These are phyloP conservation scores for Striga hermonthica DNA, from an alignment of 305 asterid genomes.

Conservation along the genomic window DNA sequence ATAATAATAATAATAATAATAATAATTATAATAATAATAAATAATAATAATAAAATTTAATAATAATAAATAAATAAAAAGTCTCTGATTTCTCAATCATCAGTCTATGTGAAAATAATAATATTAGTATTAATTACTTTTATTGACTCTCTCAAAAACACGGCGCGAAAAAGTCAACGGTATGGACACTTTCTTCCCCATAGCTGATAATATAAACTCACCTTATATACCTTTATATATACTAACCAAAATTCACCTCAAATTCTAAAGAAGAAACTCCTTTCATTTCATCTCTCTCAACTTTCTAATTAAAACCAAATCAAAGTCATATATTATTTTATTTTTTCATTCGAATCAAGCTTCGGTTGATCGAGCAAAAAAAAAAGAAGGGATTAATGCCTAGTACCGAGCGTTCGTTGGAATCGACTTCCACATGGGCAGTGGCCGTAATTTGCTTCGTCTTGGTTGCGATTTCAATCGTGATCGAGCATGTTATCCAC, in stretches of 20 bases:
- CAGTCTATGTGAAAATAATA: conserved; percentile 16
- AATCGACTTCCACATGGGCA: conserved; percentile 79
- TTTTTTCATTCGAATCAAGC: background rate
- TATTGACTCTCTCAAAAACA: conserved; percentile 1
- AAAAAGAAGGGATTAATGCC: conserved; percentile 29
- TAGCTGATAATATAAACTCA: background rate
- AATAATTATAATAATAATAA: too few species aligned
- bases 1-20: too few species aligned
- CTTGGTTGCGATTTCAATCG: conserved; percentile 58
- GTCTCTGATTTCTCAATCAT: conserved; percentile 18
- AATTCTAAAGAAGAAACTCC: background rate
- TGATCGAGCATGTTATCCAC: conserved; percentile 52
- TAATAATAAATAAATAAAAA: too few species aligned
- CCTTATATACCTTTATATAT: background rate
- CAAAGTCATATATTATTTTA: background rate
- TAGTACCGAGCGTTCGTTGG: conserved; percentile 45
- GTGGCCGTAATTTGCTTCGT: conserved; percentile 64
- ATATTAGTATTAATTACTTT: too few species aligned
- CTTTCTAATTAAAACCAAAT: background rate
- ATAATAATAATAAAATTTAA: background rate
- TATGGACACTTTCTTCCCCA: conserved; percentile 9
- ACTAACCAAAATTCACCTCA: background rate
- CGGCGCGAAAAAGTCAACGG: conserved; percentile 29
- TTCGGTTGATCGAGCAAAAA: background rate
- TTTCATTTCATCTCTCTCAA: conserved; percentile 2